These are phyloP conservation scores for Vigna radiata DNA, from an alignment of 306 rosid genomes.

Conservation along the genomic window DNA sequence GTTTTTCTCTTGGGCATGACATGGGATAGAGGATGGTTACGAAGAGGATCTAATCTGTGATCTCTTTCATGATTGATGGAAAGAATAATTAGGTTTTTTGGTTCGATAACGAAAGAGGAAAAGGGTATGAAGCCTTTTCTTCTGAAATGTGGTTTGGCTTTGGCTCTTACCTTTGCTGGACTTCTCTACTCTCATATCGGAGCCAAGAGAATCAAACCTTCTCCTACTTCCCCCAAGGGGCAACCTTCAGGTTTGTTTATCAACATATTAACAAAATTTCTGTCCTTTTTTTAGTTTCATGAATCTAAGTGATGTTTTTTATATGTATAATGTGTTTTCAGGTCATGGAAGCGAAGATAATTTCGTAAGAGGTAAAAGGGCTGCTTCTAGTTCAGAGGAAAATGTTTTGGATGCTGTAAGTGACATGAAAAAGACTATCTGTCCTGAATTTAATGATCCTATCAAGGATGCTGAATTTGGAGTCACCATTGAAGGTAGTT, in stretches of 20 bases:
- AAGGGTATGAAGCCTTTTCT: slow-evolving; percentile 63
- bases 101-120: slow-evolving; percentile 50
- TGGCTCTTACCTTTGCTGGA: slow-evolving; percentile 83
- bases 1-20: slow-evolving; percentile 41
- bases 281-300: background rate
- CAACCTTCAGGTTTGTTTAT: slow-evolving; percentile 58
- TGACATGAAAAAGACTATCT: background rate
- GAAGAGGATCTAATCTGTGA: slow-evolving; percentile 51
- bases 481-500: slow-evolving; percentile 44
- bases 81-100: slow-evolving; percentile 25
- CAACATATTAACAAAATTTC: background rate
- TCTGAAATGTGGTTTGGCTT: slow-evolving; percentile 75
- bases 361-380: slow-evolving; percentile 38
- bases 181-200: slow-evolving; percentile 62
- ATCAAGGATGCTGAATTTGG: slow-evolving; percentile 59
- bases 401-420: slow-evolving; percentile 43
- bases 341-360: slow-evolving; percentile 51
- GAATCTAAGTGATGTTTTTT: slow-evolving; percentile 34
- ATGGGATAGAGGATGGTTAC: slow-evolving; percentile 62
- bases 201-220: slow-evolving; percentile 57
- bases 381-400: slow-evolving; percentile 51
- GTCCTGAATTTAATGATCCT: slow-evolving; percentile 59
- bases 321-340: slow-evolving; percentile 34
- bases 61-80: slow-evolving; percentile 40
- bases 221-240: slow-evolving; percentile 47